Percentiles rank a stretch among this genome's conserved stretches.
Evolutionary conservation across 441 rosid species (phyloP).

Genomic region (Erodium moschatum): DNA sequence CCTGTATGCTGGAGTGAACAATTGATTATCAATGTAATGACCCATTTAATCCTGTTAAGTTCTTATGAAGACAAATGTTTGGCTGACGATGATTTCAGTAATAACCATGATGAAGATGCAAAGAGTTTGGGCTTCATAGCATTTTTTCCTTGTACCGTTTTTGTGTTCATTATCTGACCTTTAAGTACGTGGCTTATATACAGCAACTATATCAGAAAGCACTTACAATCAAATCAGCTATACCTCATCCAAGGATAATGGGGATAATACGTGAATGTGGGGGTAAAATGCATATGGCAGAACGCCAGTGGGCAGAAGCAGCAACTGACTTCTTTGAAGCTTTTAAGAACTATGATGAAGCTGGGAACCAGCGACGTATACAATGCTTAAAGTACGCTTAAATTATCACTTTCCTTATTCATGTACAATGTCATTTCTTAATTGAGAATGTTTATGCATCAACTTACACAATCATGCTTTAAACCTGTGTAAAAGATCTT

Average conservation of each 20-base stretch:
- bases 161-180: constrained; percentile 1
- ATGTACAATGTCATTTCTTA: not conserved
- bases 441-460: not conserved
- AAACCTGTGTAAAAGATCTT: not conserved
- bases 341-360: constrained; percentile 97
- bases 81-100: not conserved
- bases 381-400: constrained; percentile 79
- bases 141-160: too few relatives aligned
- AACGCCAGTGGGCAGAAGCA: constrained; percentile 97
- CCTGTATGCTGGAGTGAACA: not conserved
- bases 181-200: constrained; percentile 20
- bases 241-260: constrained; percentile 99
- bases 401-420: constrained; percentile 13
- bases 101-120: not conserved
- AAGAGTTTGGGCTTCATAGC: not conserved
- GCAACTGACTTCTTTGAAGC: constrained; percentile 99
- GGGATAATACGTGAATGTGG: constrained; percentile 99
- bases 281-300: constrained; percentile 99
- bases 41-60: constrained; percentile 5
- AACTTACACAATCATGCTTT: not conserved
- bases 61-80: not conserved
- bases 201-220: constrained; percentile 98
- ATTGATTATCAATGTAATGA: not conserved
- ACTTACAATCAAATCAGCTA: constrained; percentile 95
- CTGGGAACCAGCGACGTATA: constrained; percentile 96